These are phyloP conservation scores for Debaryomyces singareniensis DNA, from an alignment of 1,139 yeast species.

Conservation along the genomic window DNA sequence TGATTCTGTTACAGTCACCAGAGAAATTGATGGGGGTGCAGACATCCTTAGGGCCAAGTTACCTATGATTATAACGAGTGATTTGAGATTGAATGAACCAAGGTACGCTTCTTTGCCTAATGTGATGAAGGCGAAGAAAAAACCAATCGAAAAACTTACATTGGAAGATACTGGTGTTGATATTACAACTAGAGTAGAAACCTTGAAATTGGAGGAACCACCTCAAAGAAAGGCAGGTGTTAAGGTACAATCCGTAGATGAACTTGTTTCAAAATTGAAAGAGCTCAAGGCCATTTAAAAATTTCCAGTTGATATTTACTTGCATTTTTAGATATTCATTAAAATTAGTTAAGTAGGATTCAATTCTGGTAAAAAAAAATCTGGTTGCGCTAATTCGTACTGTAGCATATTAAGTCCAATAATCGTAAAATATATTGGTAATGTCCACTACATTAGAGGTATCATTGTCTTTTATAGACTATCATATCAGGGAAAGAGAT, in stretches of 20 bases:
- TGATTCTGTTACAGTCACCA: slow-evolving; percentile 63
- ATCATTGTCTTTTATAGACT: neutral
- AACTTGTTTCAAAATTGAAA: slow-evolving; percentile 71
- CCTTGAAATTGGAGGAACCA: slow-evolving; percentile 78
- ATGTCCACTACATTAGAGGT: neutral
- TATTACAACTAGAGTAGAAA: slow-evolving; percentile 56
- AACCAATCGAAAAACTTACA: slow-evolving; percentile 72
- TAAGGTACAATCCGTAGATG: slow-evolving; percentile 76
- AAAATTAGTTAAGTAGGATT: too few species aligned
- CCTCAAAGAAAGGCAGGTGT: slow-evolving; percentile 76
- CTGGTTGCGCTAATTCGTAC: neutral
- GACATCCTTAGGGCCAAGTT: slow-evolving; percentile 73
- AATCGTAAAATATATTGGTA: neutral
- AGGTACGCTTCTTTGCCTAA: slow-evolving; percentile 91
- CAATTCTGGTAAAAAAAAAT: neutral
- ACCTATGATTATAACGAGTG: slow-evolving; percentile 87
- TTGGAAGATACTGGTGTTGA: slow-evolving; percentile 70
- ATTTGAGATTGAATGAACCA: slow-evolving; percentile 88
- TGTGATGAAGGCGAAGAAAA: slow-evolving; percentile 97
- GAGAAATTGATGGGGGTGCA: slow-evolving; percentile 95
- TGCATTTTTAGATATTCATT: too few species aligned
- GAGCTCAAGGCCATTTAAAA: slow-evolving; percentile 54
- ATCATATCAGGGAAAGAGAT: neutral
- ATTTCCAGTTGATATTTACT: too few species aligned
- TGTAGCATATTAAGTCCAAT: neutral